Evolutionary conservation across 2,329 filamentous ascomycete species (phyloP), one percentile per base, ranked within the genome.

Genomic region (Aphanoascus verrucosus): DNA sequence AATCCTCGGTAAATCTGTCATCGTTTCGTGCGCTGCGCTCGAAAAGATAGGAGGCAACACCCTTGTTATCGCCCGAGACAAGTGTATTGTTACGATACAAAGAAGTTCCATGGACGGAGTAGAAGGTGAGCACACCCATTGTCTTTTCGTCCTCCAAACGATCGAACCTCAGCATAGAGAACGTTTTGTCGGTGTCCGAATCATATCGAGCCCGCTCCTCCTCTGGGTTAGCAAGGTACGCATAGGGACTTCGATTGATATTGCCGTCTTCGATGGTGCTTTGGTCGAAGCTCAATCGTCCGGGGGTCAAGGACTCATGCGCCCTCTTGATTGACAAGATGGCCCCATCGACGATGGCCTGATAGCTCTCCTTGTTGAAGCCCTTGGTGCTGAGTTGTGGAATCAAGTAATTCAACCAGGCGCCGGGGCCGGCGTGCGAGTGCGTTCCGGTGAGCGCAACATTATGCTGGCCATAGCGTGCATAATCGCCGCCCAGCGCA

Each of bases 51-150:
- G 90, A 86, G 1, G 91, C 90, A 5, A 95, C 88, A 11, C 91
- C 91, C 71, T 97, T 97, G 73, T 97, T 97, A 68, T 97, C 91
- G n/a, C 88, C 91, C 2, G 89, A 84, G 49, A 93, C 81, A 12
- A 95, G 76, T 0, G 89, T 96, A 69, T 95, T 95, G 71, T 96
- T 96, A 52, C 86, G 85, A 20, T 90, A 81, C 69, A 96, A 80
- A 0, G 88, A 94, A 0, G 91, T 97, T 45, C 90, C 90, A 66
- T 97, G 91, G 0, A 90, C 86, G 2, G 91, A 82, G 66, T 91
- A 95, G 87, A 90, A 97, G 14, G 88, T 93, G 55, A 97, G 71
- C 0, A 94, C 74, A 11, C 88, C 90, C 41, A 88, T 80, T 54
- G 84, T 84, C 69, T 88, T 89, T 46, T 78, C 77, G 63, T 93